Evolutionary conservation across 1,284 basidiomycete genomes (phyloP), one percentile per base, ranked within the genome.

Genomic region (Ustilago sp.): DNA sequence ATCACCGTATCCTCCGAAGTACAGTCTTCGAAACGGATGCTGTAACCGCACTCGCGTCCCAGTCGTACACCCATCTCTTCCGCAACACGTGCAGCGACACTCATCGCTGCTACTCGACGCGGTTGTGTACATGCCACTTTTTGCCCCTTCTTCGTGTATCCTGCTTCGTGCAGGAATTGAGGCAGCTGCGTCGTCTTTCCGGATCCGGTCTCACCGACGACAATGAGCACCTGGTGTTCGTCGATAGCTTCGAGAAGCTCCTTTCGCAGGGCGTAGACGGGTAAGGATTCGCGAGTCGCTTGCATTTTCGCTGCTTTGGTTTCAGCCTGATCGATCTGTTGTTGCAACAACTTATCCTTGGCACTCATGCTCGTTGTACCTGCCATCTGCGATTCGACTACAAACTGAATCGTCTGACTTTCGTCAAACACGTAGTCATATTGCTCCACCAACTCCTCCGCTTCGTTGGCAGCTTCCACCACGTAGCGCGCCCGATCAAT

Each of bases 401-500:
- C 91, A 87, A 98, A 99, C 82, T 94, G 90, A 86, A 99, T 99
- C 23, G 94, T 95, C 87, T 98, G 95, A 80, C 91, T 93, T 86
- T 98, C 96, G 87, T 99, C 96, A 84, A 99, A 98, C 45, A 99
- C 96, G 86, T 95, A 99, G 76, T 99, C 96, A 85, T 97, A 99
- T 34, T 75, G 75, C 12, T 77, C 77, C 15, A 65, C 73, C 15
- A 64, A 66, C 55, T 74, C 71, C 17, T 63, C 59, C 5, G 68
- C 72, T 35, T 72, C 63, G 12, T 91, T 92, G 83, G 91, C 92
- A 88, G 96, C 93, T 28, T 93, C 93, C 8, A 68, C 66, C 12
- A 81, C 59, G 60, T 79, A 69, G 38, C 60, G 63, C 79, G 94
- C 94, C 82, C 94, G 92, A 64, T 91, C 90, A 43, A 95, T 93